Percentiles rank a stretch among this genome's conserved stretches.
Evolutionary conservation across 2,329 filamentous ascomycete species (phyloP).

Genomic region (Cladosporium sp.): DNA sequence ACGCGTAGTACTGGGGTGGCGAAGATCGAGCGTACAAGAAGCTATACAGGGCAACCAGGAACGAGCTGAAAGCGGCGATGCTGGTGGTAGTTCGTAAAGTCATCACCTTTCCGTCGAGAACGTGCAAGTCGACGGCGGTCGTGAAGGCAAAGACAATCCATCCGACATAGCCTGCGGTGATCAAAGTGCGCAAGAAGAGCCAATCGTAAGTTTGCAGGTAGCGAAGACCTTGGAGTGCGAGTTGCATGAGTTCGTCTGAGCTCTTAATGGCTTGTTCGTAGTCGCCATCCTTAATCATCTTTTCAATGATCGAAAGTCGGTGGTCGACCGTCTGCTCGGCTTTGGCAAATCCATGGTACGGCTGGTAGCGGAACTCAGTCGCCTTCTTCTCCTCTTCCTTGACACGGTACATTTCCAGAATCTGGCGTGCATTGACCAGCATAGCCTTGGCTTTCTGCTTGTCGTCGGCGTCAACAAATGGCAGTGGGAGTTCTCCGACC

Average conservation of each 20-base stretch:
- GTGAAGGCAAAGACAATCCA: slow-evolving; percentile 94
- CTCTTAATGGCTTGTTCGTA: slow-evolving; percentile 78
- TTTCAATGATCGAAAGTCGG: slow-evolving; percentile 67
- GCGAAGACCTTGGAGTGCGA: slow-evolving; percentile 78
- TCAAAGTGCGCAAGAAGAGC: slow-evolving; percentile 86
- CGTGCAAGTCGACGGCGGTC: slow-evolving; percentile 84
- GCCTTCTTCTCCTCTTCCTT: slow-evolving; percentile 84
- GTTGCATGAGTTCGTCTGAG: slow-evolving; percentile 73
- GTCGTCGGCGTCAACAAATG: slow-evolving; percentile 72
- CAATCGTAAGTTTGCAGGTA: slow-evolving; percentile 99
- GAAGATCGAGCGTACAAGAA: slow-evolving; percentile 79
- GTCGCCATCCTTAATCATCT: slow-evolving; percentile 65
- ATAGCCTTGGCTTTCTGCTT: slow-evolving; percentile 81
- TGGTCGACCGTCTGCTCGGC: slow-evolving; percentile 64
- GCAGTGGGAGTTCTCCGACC: slow-evolving; percentile 85
- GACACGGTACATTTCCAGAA: slow-evolving; percentile 93
- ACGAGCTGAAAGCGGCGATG: slow-evolving; percentile 70
- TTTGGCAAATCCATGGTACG: slow-evolving; percentile 71
- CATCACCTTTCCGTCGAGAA: slow-evolving; percentile 70
- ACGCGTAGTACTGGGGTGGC: slow-evolving; percentile 82
- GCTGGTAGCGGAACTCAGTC: slow-evolving; percentile 73
- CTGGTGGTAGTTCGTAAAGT: slow-evolving; percentile 64
- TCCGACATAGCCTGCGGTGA: slow-evolving; percentile 87
- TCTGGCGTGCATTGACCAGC: slow-evolving; percentile 79
- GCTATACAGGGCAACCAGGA: slow-evolving; percentile 74